Evolutionary conservation across 306 rosid species (phyloP), one percentile per base, ranked within the genome.

Genomic region (Trifolium fragiferum): DNA sequence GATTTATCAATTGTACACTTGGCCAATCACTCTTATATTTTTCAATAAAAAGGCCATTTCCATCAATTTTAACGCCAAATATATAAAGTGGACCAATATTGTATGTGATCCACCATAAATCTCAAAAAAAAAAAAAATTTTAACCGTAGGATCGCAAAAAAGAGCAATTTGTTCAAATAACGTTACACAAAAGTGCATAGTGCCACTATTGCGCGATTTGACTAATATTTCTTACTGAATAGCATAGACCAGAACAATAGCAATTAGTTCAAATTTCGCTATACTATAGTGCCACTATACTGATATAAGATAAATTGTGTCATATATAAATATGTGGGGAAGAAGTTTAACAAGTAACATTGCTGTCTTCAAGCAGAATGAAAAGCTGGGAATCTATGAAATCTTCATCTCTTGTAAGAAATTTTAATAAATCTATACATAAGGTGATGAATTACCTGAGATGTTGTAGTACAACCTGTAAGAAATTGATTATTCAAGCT

Each of bases 391-490:
- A 33, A 32, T 21, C 21, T n/a, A 16, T 15, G 44, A 62, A 62
- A 33, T 62, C 67, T 62, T 33, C 44, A 32, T 62, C 15, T 62
- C 43, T 14, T 33, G 46, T 62, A 18, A 58, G n/a, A 23, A 8
- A 14, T 14, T 55, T 40, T 2, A n/a, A 71, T 8, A 14, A 47
- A 11, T 13, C 11, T 15, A 32, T 27, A 61, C 10, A 41, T 12
- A 8, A 58, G 58, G 10, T 21, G 37, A 18, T 37, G 68, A 66
- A 37, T 47, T 79, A 73, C 79, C 79, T 21, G 40, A 59, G 60
- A 41, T 47, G 41, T 21, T 43, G 18, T 14, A 4, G 27, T 54
- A 46, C 41, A n/a, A 41, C 60, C 8, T 57, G 16, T 66, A 68
- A 77, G 69, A 67, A 78, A 78, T 43, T 53, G 44, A 43, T 4